Evolutionary conservation across 345 rosid species (phyloP), one percentile per base, ranked within the genome.

Genomic region (Microthlaspi erraticum): DNA sequence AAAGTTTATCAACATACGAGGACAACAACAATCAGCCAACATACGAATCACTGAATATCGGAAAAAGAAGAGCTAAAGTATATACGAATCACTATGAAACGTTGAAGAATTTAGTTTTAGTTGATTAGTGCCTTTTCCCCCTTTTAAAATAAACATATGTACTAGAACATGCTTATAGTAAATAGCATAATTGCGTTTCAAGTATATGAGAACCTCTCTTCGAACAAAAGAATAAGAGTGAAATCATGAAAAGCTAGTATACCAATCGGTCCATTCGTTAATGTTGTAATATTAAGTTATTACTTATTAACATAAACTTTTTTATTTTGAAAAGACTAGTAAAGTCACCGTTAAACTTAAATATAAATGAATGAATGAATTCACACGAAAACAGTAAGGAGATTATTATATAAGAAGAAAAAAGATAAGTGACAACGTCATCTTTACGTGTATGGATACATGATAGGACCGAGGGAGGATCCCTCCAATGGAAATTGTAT

Each of bases 391-490:
- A 16, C n/a, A 49, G 3, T 23, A 42, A 29, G 2, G 8, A 44
- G 7, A 12, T 43, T 32, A 18, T 12, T 2, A 53, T 7, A 8
- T 18, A 13, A 5, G 39, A 33, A 51, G 5, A 4, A 6, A 16
- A 16, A 20, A 59, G 42, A 10, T 29, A 33, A 33, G n/a, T 12
- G 51, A 51, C 43, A 19, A 49, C 11, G 59, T 48, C 37, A 2
- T 37, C 10, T 9, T 36, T 36, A 36, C 38, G 69, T 61, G 69
- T 68, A 48, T 37, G 20, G 65, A 20, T 34, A 37, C 10, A 37
- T 1, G 75, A 72, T 72, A 71, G 7, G 73, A 45, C 39, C 39
- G 54, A 52, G 0, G 34, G 31, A n/a, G 49, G 14, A 16, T 17
- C 3, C 0, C 10, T 23, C 58, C 57, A 72, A 26, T 44, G 50